Evolutionary conservation across 2,329 filamentous ascomycete species (phyloP).

Genomic region (Lachnellula subtilissima): DNA sequence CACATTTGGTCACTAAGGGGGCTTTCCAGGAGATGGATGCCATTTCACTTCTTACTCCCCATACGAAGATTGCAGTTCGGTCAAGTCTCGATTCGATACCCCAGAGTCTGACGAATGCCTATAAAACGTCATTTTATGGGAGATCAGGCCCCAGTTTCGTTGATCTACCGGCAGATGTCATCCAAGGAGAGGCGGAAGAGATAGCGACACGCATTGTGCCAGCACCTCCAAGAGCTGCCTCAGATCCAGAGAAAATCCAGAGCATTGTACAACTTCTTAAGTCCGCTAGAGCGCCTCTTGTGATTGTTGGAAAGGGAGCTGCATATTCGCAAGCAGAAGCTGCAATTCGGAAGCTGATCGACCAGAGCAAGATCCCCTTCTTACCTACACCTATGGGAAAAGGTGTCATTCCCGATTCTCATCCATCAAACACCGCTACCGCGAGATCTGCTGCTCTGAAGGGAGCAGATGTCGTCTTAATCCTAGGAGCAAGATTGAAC

Average conservation of each 20-base stretch:
- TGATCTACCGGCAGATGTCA: slow-evolving; percentile 52
- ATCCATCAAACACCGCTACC: slow-evolving; percentile 47
- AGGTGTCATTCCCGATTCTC: slow-evolving; percentile 50
- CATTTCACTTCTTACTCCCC: slow-evolving; percentile 46
- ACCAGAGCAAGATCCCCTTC: slow-evolving; percentile 47
- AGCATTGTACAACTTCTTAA: slow-evolving; percentile 42
- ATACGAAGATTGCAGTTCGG: slow-evolving; percentile 47
- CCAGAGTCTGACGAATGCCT: slow-evolving; percentile 45
- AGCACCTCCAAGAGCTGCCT: slow-evolving; percentile 39
- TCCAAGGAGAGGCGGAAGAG: slow-evolving; percentile 38
- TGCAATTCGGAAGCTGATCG: slow-evolving; percentile 40
- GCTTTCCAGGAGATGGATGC: slow-evolving; percentile 55
- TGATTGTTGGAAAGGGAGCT: slow-evolving; percentile 52
- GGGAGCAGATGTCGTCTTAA: slow-evolving; percentile 49
- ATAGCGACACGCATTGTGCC: slow-evolving; percentile 26
- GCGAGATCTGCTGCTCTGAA: slow-evolving; percentile 49
- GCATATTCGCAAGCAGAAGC: slow-evolving; percentile 48
- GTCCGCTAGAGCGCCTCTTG: slow-evolving; percentile 43
- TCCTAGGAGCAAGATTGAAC: slow-evolving; percentile 51
- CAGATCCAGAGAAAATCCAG: slow-evolving; percentile 39
- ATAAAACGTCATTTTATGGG: slow-evolving; percentile 49
- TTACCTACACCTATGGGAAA: slow-evolving; percentile 56
- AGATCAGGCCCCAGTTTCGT: slow-evolving; percentile 49
- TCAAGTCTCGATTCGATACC: slow-evolving; percentile 42
- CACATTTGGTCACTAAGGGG: slow-evolving; percentile 46